Evolutionary conservation across 2,329 filamentous ascomycete genomes (phyloP).

Genomic region (Penicillium sp.): DNA sequence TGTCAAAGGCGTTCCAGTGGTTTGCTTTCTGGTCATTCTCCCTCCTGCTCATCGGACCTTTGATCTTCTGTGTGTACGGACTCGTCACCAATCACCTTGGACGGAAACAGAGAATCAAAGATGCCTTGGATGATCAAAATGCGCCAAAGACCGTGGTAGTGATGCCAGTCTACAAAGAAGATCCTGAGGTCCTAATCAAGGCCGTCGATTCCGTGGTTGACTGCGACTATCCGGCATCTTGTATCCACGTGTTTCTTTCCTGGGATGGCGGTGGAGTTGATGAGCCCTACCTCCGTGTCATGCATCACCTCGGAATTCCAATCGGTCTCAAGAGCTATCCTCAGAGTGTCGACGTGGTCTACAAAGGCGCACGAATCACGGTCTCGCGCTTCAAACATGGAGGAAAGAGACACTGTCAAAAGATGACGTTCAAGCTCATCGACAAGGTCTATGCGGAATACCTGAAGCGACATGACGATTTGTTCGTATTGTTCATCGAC

Average conservation of each 20-base stretch:
- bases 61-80: constrained; percentile 91
- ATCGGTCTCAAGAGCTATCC: constrained; percentile 74
- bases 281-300: constrained; percentile 83
- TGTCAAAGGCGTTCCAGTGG: constrained; percentile 81
- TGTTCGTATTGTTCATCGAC: constrained; percentile 96
- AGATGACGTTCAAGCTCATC: constrained; percentile 88
- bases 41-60: constrained; percentile 80
- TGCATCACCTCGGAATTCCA: constrained; percentile 81
- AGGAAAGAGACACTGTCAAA: constrained; percentile 92
- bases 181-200: constrained; percentile 78
- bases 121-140: constrained; percentile 78
- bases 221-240: constrained; percentile 89
- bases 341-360: constrained; percentile 85
- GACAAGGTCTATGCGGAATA: constrained; percentile 91
- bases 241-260: constrained; percentile 91
- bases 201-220: constrained; percentile 91
- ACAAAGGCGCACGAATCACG: constrained; percentile 80
- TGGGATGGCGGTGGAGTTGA: constrained; percentile 91
- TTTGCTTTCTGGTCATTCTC: constrained; percentile 96
- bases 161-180: constrained; percentile 96
- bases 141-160: constrained; percentile 94
- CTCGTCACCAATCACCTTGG: constrained; percentile 86
- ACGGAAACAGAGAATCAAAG: constrained; percentile 77
- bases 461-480: constrained; percentile 81
- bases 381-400: constrained; percentile 91